phyloP scores from a whole-genome alignment of 306 rosid species.

The Castanea sativa region DNA sequence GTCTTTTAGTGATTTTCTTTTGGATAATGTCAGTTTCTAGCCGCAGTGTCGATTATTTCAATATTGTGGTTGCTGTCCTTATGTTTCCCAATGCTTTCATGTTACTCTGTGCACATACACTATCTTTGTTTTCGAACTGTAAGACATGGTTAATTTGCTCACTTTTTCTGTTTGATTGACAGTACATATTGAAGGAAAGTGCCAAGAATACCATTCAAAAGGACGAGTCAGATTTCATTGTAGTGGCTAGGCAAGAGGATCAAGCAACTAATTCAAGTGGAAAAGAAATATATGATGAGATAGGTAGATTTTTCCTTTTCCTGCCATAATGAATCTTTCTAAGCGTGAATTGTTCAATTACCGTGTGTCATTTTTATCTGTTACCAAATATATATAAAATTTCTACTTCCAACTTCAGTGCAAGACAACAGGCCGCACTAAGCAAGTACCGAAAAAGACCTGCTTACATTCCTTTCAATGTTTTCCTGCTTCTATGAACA shows the following conservation, averaged over 20 bases:
- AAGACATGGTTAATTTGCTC: background rate
- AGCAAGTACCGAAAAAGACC: too few relatives aligned
- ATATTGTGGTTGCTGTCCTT: background rate
- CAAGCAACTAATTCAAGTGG: conserved; percentile 50
- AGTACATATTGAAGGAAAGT: conserved; percentile 83
- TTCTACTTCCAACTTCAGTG: too few relatives aligned
- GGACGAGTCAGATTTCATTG: conserved; percentile 59
- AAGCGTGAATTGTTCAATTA: conserved; percentile 10
- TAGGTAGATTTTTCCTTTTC: conserved; percentile 39
- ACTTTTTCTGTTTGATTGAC: conserved; percentile 36
- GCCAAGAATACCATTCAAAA: conserved; percentile 48
- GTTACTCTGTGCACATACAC: background rate
- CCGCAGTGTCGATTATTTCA: conserved; percentile 7
- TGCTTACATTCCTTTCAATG: too few relatives aligned
- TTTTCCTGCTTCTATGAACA: too few relatives aligned
- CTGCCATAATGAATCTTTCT: background rate
- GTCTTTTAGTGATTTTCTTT: background rate
- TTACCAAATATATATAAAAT: too few relatives aligned
- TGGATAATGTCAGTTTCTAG: conserved; percentile 9
- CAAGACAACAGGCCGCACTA: too few relatives aligned
- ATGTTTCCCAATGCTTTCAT: background rate
- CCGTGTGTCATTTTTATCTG: too few relatives aligned
- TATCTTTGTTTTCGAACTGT: background rate
- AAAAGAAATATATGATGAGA: conserved; percentile 53
- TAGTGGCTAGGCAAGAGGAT: conserved; percentile 59